Conservation (phyloP, 352 stramenopile genomes). For the Pythium vanterpoolii region DNA sequence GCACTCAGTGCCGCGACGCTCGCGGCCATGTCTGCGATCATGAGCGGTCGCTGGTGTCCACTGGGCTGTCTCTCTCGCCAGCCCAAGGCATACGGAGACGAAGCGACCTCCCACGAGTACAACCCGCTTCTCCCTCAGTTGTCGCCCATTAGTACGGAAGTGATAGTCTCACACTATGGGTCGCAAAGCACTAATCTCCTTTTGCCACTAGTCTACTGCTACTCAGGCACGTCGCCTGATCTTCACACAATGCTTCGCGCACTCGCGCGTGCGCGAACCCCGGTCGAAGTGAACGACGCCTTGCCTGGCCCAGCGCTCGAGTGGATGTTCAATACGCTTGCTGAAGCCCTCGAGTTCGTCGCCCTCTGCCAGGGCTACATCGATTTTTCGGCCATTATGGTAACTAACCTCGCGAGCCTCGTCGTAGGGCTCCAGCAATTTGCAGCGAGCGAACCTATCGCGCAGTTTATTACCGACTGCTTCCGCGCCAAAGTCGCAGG, state of each 20-base stretch:
- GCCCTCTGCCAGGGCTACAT: slow-evolving; percentile 45
- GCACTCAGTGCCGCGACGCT: slow-evolving; percentile 1
- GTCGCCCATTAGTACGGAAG: slow-evolving; percentile 19
- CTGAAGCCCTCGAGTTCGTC: slow-evolving; percentile 64
- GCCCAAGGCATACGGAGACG: slow-evolving; percentile 18
- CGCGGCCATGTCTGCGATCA: neutral
- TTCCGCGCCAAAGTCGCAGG: slow-evolving; percentile 41
- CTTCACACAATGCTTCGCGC: slow-evolving; percentile 9
- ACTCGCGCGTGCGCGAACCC: slow-evolving; percentile 8
- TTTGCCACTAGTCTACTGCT: slow-evolving; percentile 16
- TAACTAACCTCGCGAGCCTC: slow-evolving; percentile 46
- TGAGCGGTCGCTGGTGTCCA: slow-evolving; percentile 7
- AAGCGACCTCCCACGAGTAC: slow-evolving; percentile 3
- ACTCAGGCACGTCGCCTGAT: slow-evolving; percentile 7
- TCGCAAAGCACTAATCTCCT: no score
- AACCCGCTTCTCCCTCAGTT: slow-evolving; percentile 12
- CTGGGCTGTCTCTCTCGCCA: slow-evolving; percentile 17
- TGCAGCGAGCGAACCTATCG: slow-evolving; percentile 37
- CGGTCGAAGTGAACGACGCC: slow-evolving; percentile 17
- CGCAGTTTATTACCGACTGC: slow-evolving; percentile 52
- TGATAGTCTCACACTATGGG: no score
- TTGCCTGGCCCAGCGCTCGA: slow-evolving; percentile 17
- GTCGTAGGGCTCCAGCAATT: slow-evolving; percentile 56
- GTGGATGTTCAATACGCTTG: slow-evolving; percentile 21
- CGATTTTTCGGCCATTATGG: slow-evolving; percentile 35